Conservation (phyloP, 2,329 filamentous ascomycete species). For the Endoconidiophora laricicola region DNA sequence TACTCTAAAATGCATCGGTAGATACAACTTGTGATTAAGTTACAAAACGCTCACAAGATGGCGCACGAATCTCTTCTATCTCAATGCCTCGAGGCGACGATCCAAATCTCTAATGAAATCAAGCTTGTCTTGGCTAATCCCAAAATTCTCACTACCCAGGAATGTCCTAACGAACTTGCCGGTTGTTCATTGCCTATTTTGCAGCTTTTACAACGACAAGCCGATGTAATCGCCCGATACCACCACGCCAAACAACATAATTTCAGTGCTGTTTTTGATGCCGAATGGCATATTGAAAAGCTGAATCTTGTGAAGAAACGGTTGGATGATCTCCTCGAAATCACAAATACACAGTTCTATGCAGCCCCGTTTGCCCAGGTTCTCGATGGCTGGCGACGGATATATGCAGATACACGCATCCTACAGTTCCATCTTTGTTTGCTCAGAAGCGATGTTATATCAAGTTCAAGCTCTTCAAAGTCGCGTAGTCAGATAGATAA, state of each 20-base stretch:
- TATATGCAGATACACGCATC: constrained; percentile 57
- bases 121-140: too few relatives aligned
- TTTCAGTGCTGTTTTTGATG: background rate
- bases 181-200: constrained; percentile 6
- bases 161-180: constrained; percentile 5
- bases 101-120: background rate
- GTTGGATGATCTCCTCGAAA: constrained; percentile 9
- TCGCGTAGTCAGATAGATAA: background rate
- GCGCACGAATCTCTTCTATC: background rate
- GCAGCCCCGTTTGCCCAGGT: constrained; percentile 20
- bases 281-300: background rate
- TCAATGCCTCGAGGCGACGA: background rate
- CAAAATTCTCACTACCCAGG: background rate
- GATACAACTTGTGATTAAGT: too few relatives aligned
- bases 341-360: constrained; percentile 10
- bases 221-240: background rate
- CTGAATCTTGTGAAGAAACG: constrained; percentile 2
- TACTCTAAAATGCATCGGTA: too few relatives aligned
- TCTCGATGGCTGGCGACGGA: constrained; percentile 48
- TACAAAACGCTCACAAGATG: background rate
- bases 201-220: constrained; percentile 10
- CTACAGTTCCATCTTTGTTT: constrained; percentile 35
- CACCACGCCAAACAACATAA: background rate
- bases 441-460: constrained; percentile 4
- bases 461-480: background rate